A percentile compares a stretch with the other conserved stretches of the same genome.
Conservation (phyloP, 208 protist genomes). For the Trypanosoma theileri region DNA sequence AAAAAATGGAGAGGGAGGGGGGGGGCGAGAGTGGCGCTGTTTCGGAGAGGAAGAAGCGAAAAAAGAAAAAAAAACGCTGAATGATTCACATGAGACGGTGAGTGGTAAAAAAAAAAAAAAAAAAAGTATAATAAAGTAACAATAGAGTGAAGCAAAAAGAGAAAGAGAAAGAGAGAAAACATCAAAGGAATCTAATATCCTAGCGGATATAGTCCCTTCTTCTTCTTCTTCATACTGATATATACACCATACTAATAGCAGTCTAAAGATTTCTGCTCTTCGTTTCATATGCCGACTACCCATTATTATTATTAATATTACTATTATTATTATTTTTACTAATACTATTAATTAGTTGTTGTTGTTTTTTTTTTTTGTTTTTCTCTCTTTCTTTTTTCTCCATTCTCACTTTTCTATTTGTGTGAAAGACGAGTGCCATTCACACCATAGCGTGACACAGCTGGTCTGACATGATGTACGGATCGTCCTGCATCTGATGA, state of each 20-base stretch:
- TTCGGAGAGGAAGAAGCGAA: not conserved
- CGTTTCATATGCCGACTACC: too few relatives aligned
- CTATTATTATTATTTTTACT: too few relatives aligned
- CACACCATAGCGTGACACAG: slow-evolving; percentile 7
- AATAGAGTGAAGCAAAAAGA: slow-evolving; percentile 4
- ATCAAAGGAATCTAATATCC: not conserved
- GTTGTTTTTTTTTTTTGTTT: too few relatives aligned
- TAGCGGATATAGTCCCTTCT: too few relatives aligned
- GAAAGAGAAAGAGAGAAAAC: slow-evolving; percentile 8
- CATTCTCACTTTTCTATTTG: not conserved
- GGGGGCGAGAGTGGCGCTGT: not conserved
- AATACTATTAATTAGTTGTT: too few relatives aligned
- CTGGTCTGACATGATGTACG: slow-evolving; percentile 9
- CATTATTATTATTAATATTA: too few relatives aligned
- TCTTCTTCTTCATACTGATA: too few relatives aligned
- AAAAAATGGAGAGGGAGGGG: too few relatives aligned
- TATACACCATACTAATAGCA: too few relatives aligned
- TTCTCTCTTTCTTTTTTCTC: not conserved
- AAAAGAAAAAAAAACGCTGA: slow-evolving; percentile 13
- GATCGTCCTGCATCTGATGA: slow-evolving; percentile 2
- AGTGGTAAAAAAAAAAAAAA: slow-evolving; percentile 22
- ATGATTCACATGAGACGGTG: not conserved
- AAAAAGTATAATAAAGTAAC: not conserved
- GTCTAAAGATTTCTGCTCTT: too few relatives aligned
- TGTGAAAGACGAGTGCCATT: slow-evolving; percentile 14